A percentile compares a stretch with the other conserved stretches of the same genome.
Conservation (phyloP, 1,284 basidiomycete genomes). For the Pisolithus thermaeus region DNA sequence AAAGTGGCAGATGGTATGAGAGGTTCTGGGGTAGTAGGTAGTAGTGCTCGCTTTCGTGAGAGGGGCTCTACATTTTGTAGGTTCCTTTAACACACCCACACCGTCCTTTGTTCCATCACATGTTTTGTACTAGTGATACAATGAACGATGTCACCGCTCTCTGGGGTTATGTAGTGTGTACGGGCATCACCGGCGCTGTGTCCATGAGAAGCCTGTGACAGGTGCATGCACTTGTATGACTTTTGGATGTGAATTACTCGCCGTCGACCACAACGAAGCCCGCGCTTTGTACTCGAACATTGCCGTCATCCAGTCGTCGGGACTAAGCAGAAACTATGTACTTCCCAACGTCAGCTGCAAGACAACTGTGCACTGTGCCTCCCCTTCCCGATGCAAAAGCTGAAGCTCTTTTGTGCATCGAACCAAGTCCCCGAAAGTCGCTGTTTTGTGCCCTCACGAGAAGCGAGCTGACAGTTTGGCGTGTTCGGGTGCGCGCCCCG, state of each 20-base stretch:
- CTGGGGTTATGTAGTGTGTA: no score
- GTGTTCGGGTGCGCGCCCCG: constrained; percentile 63
- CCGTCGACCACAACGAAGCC: no score
- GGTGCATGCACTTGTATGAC: no score
- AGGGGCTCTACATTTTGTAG: background rate
- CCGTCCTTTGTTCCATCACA: constrained; percentile 3
- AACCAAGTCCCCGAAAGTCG: constrained; percentile 66
- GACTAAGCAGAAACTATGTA: constrained; percentile 49
- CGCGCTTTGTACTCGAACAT: no score
- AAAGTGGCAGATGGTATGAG: constrained; percentile 19
- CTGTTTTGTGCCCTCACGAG: constrained; percentile 74
- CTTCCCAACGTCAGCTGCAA: constrained; percentile 74
- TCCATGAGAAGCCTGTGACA: no score
- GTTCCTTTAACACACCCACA: constrained; percentile 1
- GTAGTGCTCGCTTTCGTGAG: constrained; percentile 6
- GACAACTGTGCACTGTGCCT: constrained; percentile 62
- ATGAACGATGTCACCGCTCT: no score
- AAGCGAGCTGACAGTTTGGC: constrained; percentile 71
- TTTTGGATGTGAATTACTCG: no score
- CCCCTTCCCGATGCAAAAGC: constrained; percentile 56
- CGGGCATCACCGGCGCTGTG: no score
- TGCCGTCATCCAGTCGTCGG: no score
- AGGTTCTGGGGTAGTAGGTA: constrained; percentile 19
- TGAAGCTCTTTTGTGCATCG: constrained; percentile 55
- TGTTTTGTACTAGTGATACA: no score